Conservation (phyloP, 1,139 yeast genomes). For the Blastobotrys indianensis region DNA sequence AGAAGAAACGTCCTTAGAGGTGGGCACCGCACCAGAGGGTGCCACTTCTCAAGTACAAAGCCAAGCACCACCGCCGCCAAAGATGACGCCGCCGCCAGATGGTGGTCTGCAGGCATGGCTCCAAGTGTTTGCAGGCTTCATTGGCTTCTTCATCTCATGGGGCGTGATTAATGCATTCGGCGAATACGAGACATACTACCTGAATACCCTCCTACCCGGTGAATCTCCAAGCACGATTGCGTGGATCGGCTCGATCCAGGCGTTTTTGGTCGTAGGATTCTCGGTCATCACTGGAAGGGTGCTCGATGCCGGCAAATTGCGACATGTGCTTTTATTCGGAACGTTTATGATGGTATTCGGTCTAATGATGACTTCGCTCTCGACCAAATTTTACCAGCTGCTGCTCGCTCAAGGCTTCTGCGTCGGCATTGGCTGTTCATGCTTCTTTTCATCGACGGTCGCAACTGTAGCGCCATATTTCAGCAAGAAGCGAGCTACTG, state of each 20-base stretch:
- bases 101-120: conserved; percentile 31
- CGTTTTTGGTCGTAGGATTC: conserved; percentile 43
- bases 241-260: conserved; percentile 50
- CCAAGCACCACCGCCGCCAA: neutral
- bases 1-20: too few relatives aligned
- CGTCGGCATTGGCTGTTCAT: conserved; percentile 45
- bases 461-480: conserved; percentile 44
- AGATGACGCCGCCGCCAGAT: conserved; percentile 25
- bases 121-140: conserved; percentile 34
- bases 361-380: conserved; percentile 45
- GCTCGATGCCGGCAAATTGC: conserved; percentile 42
- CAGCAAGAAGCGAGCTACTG: conserved; percentile 47
- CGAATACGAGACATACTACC: conserved; percentile 50
- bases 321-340: conserved; percentile 36
- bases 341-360: conserved; percentile 43
- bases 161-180: conserved; percentile 56
- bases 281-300: conserved; percentile 44
- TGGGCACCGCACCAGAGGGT: too few relatives aligned
- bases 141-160: conserved; percentile 48
- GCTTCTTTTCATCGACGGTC: conserved; percentile 36
- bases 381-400: conserved; percentile 35
- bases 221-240: conserved; percentile 37
- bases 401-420: conserved; percentile 44
- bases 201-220: conserved; percentile 42
- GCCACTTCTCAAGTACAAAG: too few relatives aligned